Evolutionary conservation across 495 filamentous ascomycete genomes (phyloP), one percentile per base, ranked within the genome.

Genomic region (Pyronema omphalodes): DNA sequence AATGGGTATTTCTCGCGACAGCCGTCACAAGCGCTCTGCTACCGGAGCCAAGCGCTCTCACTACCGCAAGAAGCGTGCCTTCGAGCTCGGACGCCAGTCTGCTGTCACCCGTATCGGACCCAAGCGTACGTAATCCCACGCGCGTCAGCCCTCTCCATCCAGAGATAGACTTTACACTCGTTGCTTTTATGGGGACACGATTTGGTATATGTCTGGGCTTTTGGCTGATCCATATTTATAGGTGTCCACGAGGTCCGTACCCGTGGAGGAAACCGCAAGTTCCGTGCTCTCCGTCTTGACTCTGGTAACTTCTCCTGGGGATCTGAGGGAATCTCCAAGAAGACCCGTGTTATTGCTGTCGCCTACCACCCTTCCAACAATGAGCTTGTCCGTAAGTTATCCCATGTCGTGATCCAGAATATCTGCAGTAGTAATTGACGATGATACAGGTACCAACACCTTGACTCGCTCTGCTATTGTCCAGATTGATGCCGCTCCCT

Each of bases 1-100:
- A 72, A 96, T 96, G 89, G 89, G 89, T 96, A 95, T 96, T 74
- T 94, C 88, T 74, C 84, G 89, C 72, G 89, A 95, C 74, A 93
- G 86, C 67, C 86, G 89, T 76, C 89, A 96, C 80, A 96, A 96
- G 83, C 88, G 89, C 75, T 84, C 84, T 72, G 86, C 86, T 71
- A 87, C 89, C 67, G 89, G 89, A 76, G 89, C 89, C 64, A 95
- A 94, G 83, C 80, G 89, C 67, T 78, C 88, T 73, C 80, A 76
- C 77, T 94, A 93, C 75, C 85, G 86, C 76, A 81, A 81, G 77
- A 81, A 81, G 77, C 75, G 91, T 80, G 93, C 88, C 70, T 99
- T 96, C 82, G 93, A 99, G 81, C 86, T 88, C 71, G 91, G 93
- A 73, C 91, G 91, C 70, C 91, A 99, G 79, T 83, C 89, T 67